phyloP scores from a whole-genome alignment of 208 protist genomes.

The Blechomonas ayalai region DNA sequence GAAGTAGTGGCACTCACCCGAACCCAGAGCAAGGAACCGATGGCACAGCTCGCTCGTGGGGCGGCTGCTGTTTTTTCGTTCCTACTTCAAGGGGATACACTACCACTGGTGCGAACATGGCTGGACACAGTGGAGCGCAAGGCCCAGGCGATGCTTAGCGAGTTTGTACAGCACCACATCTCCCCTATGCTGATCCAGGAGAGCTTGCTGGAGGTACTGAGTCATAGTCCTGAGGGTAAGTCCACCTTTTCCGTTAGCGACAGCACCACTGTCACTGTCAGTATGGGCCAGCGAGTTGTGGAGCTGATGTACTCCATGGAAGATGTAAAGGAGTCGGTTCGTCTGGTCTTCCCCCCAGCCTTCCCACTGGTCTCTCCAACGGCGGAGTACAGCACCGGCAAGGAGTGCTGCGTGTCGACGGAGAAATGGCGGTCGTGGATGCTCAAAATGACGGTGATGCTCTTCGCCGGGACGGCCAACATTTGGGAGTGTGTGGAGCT shows the following conservation, averaged over 20 bases:
- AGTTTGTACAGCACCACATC: constrained; percentile 63
- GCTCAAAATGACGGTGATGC: constrained; percentile 81
- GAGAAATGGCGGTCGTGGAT: constrained; percentile 86
- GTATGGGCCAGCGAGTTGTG: constrained; percentile 39
- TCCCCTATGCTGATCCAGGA: constrained; percentile 67
- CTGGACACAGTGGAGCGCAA: constrained; percentile 76
- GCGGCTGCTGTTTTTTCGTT: constrained; percentile 66
- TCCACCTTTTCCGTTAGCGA: constrained; percentile 61
- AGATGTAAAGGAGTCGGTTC: constrained; percentile 58
- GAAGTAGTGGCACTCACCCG: constrained; percentile 61
- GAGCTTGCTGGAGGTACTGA: constrained; percentile 57
- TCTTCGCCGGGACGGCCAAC: constrained; percentile 69
- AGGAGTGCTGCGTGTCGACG: constrained; percentile 62
- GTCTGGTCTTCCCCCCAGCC: constrained; percentile 55
- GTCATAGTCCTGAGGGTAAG: constrained; percentile 49
- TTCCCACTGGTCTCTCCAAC: constrained; percentile 65
- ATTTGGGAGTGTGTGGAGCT: constrained; percentile 87
- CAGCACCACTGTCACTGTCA: constrained; percentile 56
- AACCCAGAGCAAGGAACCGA: constrained; percentile 24
- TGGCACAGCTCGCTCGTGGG: constrained; percentile 70
- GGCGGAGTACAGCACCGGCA: constrained; percentile 44
- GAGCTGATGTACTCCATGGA: constrained; percentile 79
- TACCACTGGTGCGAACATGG: constrained; percentile 64
- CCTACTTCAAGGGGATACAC: constrained; percentile 46
- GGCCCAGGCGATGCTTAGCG: constrained; percentile 47